phyloP scores from a whole-genome alignment of 352 stramenopile genomes.

The Phytophthora litchii region DNA sequence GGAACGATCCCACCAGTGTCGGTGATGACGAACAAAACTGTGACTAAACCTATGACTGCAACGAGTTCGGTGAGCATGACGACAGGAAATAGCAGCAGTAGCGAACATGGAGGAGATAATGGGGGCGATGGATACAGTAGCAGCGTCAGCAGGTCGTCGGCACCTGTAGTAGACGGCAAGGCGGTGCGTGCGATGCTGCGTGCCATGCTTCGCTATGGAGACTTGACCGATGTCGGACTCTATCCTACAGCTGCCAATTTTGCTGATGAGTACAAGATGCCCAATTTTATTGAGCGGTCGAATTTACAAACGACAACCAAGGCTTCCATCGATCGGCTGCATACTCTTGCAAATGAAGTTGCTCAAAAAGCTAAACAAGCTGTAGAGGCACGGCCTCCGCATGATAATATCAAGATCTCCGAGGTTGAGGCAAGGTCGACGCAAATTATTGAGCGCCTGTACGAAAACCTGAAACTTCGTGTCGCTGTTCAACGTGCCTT shows the following conservation, averaged over 20 bases:
- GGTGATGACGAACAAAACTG: slow-evolving; percentile 49
- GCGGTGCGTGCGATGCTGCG: slow-evolving; percentile 75
- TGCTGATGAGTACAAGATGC: slow-evolving; percentile 78
- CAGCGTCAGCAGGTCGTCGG: slow-evolving; percentile 36
- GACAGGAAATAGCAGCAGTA: slow-evolving; percentile 31
- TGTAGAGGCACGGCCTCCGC: slow-evolving; percentile 52
- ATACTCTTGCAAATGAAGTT: slow-evolving; percentile 70
- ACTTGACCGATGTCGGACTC: slow-evolving; percentile 75
- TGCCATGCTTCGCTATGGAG: slow-evolving; percentile 75
- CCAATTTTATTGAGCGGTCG: slow-evolving; percentile 74
- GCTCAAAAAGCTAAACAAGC: slow-evolving; percentile 54
- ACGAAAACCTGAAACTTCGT: slow-evolving; percentile 87
- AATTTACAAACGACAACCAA: slow-evolving; percentile 65
- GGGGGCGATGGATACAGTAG: slow-evolving; percentile 41
- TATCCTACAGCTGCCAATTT: slow-evolving; percentile 62
- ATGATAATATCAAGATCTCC: slow-evolving; percentile 77
- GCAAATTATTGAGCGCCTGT: slow-evolving; percentile 82
- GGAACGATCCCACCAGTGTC: slow-evolving; percentile 60
- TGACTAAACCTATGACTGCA: slow-evolving; percentile 36
- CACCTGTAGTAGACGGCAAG: slow-evolving; percentile 49
- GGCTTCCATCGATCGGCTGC: slow-evolving; percentile 54
- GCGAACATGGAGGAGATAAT: slow-evolving; percentile 51
- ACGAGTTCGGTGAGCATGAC: slow-evolving; percentile 15
- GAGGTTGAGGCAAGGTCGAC: slow-evolving; percentile 80
- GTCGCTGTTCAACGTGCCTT: slow-evolving; percentile 82